These are phyloP conservation scores for Eucalyptus tenuipes DNA, from an alignment of 345 rosid genomes.

Conservation along the genomic window DNA sequence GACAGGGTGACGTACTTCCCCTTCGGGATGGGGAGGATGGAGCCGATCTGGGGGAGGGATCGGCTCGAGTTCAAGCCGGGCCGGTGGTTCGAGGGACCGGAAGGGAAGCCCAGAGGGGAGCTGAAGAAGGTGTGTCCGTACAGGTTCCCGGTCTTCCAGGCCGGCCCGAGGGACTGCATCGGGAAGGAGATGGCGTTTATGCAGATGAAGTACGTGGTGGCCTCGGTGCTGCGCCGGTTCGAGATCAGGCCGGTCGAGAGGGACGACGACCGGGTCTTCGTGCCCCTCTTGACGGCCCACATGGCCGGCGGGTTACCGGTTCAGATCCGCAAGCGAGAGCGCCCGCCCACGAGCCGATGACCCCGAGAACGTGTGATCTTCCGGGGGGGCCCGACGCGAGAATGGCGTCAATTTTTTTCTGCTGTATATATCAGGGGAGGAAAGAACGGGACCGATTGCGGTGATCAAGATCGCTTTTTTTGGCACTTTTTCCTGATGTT, in stretches of 20 bases:
- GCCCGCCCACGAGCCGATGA: neutral
- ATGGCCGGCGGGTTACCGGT: slow-evolving; percentile 37
- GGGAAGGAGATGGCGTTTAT: slow-evolving; percentile 37
- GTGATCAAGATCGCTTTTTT: neutral
- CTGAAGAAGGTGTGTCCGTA: slow-evolving; percentile 29
- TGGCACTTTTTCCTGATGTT: neutral
- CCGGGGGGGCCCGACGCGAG: neutral
- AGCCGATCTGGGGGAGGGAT: slow-evolving; percentile 63
- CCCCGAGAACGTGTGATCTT: neutral
- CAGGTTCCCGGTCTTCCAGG: slow-evolving; percentile 35
- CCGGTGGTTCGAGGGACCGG: slow-evolving; percentile 35
- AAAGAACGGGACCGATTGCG: neutral
- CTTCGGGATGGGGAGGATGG: slow-evolving; percentile 89
- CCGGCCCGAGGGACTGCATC: slow-evolving; percentile 35
- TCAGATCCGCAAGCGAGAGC: slow-evolving; percentile 39
- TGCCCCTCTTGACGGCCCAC: slow-evolving; percentile 36
- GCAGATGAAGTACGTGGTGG: slow-evolving; percentile 37
- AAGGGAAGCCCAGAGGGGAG: slow-evolving; percentile 6
- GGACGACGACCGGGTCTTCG: slow-evolving; percentile 5
- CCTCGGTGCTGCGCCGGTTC: slow-evolving; percentile 14
- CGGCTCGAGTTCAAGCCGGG: slow-evolving; percentile 47
- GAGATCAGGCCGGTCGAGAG: slow-evolving; percentile 5
- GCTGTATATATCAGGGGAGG: neutral
- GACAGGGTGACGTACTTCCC: slow-evolving; percentile 83
- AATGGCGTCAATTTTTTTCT: neutral